A percentile compares a stretch with the other conserved stretches of the same genome.
Evolutionary conservation across 1,139 yeast species (phyloP).

Genomic region (Lodderomyces margitis): DNA sequence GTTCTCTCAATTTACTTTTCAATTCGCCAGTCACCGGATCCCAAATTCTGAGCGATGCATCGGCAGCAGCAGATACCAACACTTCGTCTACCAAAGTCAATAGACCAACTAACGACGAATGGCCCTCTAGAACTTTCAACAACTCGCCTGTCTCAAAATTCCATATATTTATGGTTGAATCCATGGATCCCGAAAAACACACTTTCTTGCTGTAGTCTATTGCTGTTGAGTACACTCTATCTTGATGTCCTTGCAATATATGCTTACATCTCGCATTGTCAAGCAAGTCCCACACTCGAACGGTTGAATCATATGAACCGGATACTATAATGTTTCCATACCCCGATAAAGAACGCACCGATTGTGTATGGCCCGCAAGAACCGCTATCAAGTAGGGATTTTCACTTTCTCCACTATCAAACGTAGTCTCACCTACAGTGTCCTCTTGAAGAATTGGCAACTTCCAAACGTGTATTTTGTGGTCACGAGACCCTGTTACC

Average conservation of each 20-base stretch:
- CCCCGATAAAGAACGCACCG: slow-evolving; percentile 88
- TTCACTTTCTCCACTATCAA: slow-evolving; percentile 33
- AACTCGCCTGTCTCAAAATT: slow-evolving; percentile 73
- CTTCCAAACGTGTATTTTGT: slow-evolving; percentile 85
- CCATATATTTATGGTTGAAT: slow-evolving; percentile 87
- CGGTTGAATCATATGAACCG: slow-evolving; percentile 88
- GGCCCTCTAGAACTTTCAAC: slow-evolving; percentile 71
- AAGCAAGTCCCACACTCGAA: slow-evolving; percentile 86
- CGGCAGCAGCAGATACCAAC: slow-evolving; percentile 94
- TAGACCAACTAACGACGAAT: slow-evolving; percentile 84
- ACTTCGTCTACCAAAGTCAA: slow-evolving; percentile 73
- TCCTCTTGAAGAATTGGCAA: slow-evolving; percentile 55
- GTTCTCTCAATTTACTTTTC: slow-evolving; percentile 74
- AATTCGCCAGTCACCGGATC: slow-evolving; percentile 76
- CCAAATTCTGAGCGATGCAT: slow-evolving; percentile 89
- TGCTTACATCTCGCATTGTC: slow-evolving; percentile 70
- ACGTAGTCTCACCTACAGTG: slow-evolving; percentile 36
- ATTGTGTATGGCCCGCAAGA: slow-evolving; percentile 78
- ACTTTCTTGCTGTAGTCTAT: slow-evolving; percentile 72
- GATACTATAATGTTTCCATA: slow-evolving; percentile 80
- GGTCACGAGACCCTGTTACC: slow-evolving; percentile 90
- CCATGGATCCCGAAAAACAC: slow-evolving; percentile 92
- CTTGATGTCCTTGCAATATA: slow-evolving; percentile 81
- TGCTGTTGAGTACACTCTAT: slow-evolving; percentile 83
- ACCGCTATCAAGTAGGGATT: slow-evolving; percentile 76